Conservation (phyloP, 331 rosid species). For the Ulmus americana region DNA sequence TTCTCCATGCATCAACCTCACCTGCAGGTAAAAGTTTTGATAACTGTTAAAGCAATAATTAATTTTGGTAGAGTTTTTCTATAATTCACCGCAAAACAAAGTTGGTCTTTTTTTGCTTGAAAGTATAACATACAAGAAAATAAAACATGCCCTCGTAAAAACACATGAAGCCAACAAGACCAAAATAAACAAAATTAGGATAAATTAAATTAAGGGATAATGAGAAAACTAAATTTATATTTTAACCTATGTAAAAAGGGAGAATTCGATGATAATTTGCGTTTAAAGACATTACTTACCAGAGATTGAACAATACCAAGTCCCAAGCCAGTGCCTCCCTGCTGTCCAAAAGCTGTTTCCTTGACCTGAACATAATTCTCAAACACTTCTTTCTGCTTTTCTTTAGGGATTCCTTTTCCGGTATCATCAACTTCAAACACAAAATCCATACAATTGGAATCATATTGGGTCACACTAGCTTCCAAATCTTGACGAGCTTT, state of each 20-base stretch:
- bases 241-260: too few relatives aligned
- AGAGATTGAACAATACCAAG: conserved; percentile 82
- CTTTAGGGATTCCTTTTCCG: conserved; percentile 81
- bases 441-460: conserved; percentile 45
- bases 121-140: too few relatives aligned
- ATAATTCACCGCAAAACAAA: too few relatives aligned
- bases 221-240: too few relatives aligned
- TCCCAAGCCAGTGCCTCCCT: conserved; percentile 85
- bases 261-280: not conserved
- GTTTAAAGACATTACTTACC: conserved; percentile 31
- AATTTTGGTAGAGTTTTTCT: too few relatives aligned
- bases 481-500: conserved; percentile 20
- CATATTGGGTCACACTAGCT: conserved; percentile 24
- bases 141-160: too few relatives aligned
- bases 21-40: conserved; percentile 33
- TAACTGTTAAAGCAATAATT: too few relatives aligned
- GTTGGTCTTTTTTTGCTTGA: too few relatives aligned
- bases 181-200: too few relatives aligned
- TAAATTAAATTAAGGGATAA: too few relatives aligned
- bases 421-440: conserved; percentile 77
- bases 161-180: too few relatives aligned
- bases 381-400: conserved; percentile 48
- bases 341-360: conserved; percentile 48
- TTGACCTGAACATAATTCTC: conserved; percentile 78
- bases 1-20: conserved; percentile 79